A percentile compares a stretch with the other conserved stretches of the same genome.
These are phyloP conservation scores for Neoboletus subvelutipes DNA, from an alignment of 768 basidiomycete species.

Conservation along the genomic window DNA sequence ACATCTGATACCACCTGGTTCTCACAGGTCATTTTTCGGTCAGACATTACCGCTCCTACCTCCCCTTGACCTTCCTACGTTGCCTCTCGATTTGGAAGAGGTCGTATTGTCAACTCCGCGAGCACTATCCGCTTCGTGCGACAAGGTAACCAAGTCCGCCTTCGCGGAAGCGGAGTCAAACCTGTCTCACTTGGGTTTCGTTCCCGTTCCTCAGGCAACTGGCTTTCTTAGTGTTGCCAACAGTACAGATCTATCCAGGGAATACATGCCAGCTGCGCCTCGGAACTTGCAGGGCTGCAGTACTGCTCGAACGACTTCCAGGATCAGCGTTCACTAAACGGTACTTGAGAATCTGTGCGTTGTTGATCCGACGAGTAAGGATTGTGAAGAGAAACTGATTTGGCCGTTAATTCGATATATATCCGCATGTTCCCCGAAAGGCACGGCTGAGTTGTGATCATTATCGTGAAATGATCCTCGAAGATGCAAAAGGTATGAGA, in stretches of 20 bases:
- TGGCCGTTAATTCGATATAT: background rate
- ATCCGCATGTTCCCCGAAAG: background rate
- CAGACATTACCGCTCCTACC: background rate
- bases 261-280: background rate
- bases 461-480: background rate
- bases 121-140: slow-evolving; percentile 21
- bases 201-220: background rate
- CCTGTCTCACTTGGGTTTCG: slow-evolving; percentile 3
- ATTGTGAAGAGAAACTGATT: background rate
- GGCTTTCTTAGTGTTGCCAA: background rate
- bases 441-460: background rate
- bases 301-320: background rate
- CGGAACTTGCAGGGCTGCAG: background rate
- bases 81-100: slow-evolving; percentile 32
- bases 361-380: slow-evolving; percentile 2
- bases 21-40: background rate
- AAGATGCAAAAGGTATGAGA: background rate
- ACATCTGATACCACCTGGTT: background rate
- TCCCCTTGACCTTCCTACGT: slow-evolving; percentile 11
- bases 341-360: background rate
- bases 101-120: slow-evolving; percentile 31
- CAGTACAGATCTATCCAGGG: background rate
- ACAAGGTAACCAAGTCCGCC: slow-evolving; percentile 22
- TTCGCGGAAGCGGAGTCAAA: slow-evolving; percentile 33
- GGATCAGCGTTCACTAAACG: background rate